phyloP scores from a whole-genome alignment of 352 stramenopile species.

The Phytophthora constricta region DNA sequence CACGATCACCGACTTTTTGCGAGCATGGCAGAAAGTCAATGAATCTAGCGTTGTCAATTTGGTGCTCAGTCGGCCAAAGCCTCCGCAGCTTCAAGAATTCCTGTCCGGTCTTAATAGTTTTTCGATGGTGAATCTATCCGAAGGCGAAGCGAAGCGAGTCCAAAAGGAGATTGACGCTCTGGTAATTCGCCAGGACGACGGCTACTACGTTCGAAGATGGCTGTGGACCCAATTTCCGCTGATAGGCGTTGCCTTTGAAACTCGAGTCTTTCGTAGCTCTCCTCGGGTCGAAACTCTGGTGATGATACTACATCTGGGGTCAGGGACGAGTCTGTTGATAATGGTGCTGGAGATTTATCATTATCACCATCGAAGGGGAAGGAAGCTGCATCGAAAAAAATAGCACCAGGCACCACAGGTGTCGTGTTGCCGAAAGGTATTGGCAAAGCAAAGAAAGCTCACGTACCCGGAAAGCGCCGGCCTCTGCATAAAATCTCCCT shows the following conservation, averaged over 20 bases:
- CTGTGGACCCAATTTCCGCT: constrained; percentile 90
- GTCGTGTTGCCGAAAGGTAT: constrained; percentile 31
- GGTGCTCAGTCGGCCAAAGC: constrained; percentile 51
- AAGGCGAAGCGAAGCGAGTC: constrained; percentile 58
- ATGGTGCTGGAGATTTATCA: background rate
- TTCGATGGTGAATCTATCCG: constrained; percentile 52
- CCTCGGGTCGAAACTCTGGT: constrained; percentile 16
- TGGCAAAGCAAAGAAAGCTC: constrained; percentile 24
- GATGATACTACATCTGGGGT: constrained; percentile 5
- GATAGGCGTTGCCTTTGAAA: constrained; percentile 79
- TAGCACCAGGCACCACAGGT: constrained; percentile 4
- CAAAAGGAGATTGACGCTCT: constrained; percentile 73
- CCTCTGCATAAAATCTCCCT: constrained; percentile 13
- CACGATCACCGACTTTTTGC: constrained; percentile 82
- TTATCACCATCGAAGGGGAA: constrained; percentile 14
- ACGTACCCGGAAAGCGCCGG: constrained; percentile 20
- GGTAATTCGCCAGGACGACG: constrained; percentile 66
- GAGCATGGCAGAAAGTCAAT: constrained; percentile 68
- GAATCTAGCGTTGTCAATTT: constrained; percentile 33
- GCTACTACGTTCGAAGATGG: constrained; percentile 82
- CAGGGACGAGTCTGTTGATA: constrained; percentile 12
- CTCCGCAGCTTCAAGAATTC: constrained; percentile 79
- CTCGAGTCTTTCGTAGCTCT: constrained; percentile 54
- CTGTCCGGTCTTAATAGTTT: constrained; percentile 69
- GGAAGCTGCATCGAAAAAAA: constrained; percentile 16